Evolutionary conservation across 2,329 filamentous ascomycete species (phyloP).

Genomic region (Pseudocercospora vitis): DNA sequence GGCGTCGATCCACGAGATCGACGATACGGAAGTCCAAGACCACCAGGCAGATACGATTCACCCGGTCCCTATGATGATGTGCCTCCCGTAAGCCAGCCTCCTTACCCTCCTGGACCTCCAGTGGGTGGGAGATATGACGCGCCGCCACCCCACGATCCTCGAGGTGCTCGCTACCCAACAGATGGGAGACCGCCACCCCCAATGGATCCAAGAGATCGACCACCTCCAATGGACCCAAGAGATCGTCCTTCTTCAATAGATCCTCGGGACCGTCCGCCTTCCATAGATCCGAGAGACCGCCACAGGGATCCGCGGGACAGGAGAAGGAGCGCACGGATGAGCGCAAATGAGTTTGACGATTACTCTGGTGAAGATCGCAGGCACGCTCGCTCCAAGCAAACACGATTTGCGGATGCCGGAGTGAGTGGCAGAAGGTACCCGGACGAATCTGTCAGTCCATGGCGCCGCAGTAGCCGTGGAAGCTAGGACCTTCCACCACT

Average conservation of each 20-base stretch:
- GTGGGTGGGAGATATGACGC: constrained; percentile 8
- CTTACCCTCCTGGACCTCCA: constrained; percentile 12
- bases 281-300: constrained; percentile 12
- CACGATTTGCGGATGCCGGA: constrained; percentile 19
- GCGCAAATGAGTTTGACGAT: constrained; percentile 12
- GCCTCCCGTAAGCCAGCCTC: constrained; percentile 4
- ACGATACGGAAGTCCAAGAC: constrained; percentile 18
- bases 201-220: constrained; percentile 12
- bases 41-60: constrained; percentile 13
- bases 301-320: constrained; percentile 11
- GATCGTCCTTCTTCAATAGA: neutral
- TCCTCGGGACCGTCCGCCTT: constrained; percentile 3
- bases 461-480: constrained; percentile 5
- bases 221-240: constrained; percentile 11
- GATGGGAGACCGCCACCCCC: constrained; percentile 10
- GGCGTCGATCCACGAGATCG: constrained; percentile 11
- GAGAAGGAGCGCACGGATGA: constrained; percentile 7
- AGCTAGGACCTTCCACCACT: neutral
- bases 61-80: constrained; percentile 10
- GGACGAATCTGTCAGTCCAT: constrained; percentile 14
- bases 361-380: constrained; percentile 16
- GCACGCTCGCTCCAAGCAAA: constrained; percentile 17
- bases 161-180: constrained; percentile 8
- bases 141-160: constrained; percentile 12
- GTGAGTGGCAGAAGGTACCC: constrained; percentile 19